Conservation (phyloP, 2,329 filamentous ascomycete genomes). For the Diaporthe citriasiana region DNA sequence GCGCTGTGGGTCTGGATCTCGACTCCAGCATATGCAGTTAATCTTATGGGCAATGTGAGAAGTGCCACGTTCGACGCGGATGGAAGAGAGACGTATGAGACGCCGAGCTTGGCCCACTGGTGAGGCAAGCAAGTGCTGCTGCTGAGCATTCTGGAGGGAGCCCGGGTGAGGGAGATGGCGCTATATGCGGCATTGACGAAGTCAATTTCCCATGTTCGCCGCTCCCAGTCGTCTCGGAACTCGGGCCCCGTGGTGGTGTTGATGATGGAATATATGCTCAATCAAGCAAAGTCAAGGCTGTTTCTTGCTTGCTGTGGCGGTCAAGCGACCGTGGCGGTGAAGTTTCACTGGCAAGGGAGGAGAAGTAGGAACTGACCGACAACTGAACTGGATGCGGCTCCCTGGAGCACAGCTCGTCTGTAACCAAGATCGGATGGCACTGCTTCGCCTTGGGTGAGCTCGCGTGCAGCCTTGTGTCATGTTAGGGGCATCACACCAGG, state of each 20-base stretch:
- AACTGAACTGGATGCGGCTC: neutral
- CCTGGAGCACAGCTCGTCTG: neutral
- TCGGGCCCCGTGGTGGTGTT: neutral
- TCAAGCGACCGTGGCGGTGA: neutral
- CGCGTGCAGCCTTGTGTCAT: neutral
- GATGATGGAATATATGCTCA: neutral
- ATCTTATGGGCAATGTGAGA: neutral
- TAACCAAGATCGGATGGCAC: neutral
- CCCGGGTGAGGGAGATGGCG: neutral
- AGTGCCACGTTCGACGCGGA: no score
- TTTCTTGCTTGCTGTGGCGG: neutral
- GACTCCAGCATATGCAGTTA: neutral
- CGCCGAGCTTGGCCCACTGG: neutral
- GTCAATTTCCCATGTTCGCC: neutral
- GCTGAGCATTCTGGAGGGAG: neutral
- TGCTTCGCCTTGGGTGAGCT: neutral
- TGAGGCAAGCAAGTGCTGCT: constrained; percentile 10
- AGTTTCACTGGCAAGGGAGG: neutral
- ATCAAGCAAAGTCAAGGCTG: neutral
- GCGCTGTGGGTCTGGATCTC: neutral
- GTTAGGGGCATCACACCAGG: neutral
- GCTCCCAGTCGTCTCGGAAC: neutral
- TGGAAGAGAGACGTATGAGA: neutral
- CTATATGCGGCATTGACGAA: constrained; percentile 9
- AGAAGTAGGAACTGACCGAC: no score